These are phyloP conservation scores for Gliomastix tumulicola DNA, from an alignment of 2,329 filamentous ascomycete genomes.

Conservation along the genomic window DNA sequence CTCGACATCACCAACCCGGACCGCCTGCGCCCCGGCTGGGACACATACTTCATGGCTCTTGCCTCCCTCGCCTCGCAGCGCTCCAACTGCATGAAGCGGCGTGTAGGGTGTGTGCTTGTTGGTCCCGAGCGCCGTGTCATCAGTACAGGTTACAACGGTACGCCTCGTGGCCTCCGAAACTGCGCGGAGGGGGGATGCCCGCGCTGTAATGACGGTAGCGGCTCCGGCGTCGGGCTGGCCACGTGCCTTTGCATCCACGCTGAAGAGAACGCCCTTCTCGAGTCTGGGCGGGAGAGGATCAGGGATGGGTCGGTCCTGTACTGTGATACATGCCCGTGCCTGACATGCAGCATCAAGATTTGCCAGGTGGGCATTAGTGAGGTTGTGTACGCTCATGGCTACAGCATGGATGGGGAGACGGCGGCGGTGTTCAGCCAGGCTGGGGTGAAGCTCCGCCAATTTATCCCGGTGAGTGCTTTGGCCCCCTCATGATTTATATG, in stretches of 20 bases:
- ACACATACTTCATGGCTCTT: constrained; percentile 97
- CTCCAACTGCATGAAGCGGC: constrained; percentile 96
- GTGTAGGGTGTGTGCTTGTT: constrained; percentile 91
- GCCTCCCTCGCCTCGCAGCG: constrained; percentile 84
- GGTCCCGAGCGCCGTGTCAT: constrained; percentile 75
- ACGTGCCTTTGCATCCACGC: constrained; percentile 97
- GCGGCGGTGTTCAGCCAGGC: constrained; percentile 77
- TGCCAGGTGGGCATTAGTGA: constrained; percentile 92
- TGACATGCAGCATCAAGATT: constrained; percentile 98
- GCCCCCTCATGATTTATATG: neutral
- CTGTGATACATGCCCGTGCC: constrained; percentile 92
- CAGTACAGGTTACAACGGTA: constrained; percentile 95
- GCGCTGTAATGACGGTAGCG: constrained; percentile 73
- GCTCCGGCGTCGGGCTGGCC: constrained; percentile 64
- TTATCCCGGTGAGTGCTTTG: constrained; percentile 62
- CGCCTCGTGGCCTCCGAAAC: constrained; percentile 81
- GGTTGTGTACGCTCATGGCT: constrained; percentile 83
- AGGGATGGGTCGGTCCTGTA: constrained; percentile 78
- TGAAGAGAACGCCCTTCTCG: constrained; percentile 92
- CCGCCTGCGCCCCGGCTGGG: constrained; percentile 84
- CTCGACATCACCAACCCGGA: constrained; percentile 73
- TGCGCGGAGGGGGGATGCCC: constrained; percentile 88
- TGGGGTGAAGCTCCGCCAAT: constrained; percentile 80
- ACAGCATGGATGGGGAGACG: constrained; percentile 87
- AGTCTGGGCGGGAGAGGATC: constrained; percentile 88